Base-by-base conservation (phyloP, 1,284 basidiomycete species). In the Pterulicium gracile region DNA sequence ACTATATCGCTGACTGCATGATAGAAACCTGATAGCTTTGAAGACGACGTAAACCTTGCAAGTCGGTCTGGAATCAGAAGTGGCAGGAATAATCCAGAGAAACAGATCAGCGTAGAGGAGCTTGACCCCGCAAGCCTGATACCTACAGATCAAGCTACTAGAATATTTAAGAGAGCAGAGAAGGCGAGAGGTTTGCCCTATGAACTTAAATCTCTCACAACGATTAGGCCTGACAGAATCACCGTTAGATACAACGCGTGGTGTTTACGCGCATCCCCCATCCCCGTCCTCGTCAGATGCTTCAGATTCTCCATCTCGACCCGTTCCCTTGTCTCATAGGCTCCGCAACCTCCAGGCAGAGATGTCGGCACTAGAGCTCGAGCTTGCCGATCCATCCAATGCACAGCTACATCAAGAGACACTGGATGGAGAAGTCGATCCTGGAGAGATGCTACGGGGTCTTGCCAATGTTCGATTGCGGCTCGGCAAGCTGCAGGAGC, bases 381-480 rank as follows among this genome's bases (percentile, higher is more conserved):
- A 88, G 56, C 65, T 87, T 14, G 70, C 75, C 0, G 81, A 87
- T 55, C 83, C 81, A 2, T 73, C 81, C 2, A 85, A 80, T 58
- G 79, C 79, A 3, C 61, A 75, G n/a, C 56, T 85, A 58, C 58
- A 58, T 27, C 53, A 48, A 19, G 45, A 53, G 21, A 59, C 57
- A 63, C 73, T 63, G 63, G 77, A 61, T 57, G 65, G 52, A 10
- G 75, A 78, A 45, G 73, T 80, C 7, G 83, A 88, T 57, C 75
- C 84, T 0, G 85, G 81, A 3, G 81, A 84, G 56, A 70, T 89
- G 49, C 79, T 88, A 52, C 72, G 77, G 41, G 84, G 81, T 0
- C 61, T 88, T 43, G 80, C 86, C 3, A 85, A 86, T 54, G 79
- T 88, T 12, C 69, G 82, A 51, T 67, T 70, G 18, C 62, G 86